A percentile compares a stretch with the other conserved stretches of the same genome.
phyloP scores from a whole-genome alignment of 805 yeast genomes.

The Candida incommunis region DNA sequence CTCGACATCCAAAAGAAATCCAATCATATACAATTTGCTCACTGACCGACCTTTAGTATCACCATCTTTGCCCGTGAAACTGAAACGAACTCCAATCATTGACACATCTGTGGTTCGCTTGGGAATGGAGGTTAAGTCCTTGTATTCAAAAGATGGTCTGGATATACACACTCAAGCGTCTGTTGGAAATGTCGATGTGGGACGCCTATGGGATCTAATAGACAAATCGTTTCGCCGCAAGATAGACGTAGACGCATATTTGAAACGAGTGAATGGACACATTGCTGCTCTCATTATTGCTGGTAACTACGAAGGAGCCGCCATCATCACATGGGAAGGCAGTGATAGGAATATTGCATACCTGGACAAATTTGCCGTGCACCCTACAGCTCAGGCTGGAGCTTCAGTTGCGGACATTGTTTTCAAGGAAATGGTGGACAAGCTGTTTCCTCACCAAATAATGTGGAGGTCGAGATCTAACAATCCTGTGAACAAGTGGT shows the following conservation, averaged over 20 bases:
- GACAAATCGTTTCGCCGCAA: slow-evolving; percentile 66
- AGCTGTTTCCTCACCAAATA: slow-evolving; percentile 54
- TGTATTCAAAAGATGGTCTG: slow-evolving; percentile 24
- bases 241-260: slow-evolving; percentile 53
- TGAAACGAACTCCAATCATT: slow-evolving; percentile 41
- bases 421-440: slow-evolving; percentile 60
- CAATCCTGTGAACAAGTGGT: slow-evolving; percentile 96
- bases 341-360: slow-evolving; percentile 45
- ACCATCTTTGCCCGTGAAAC: slow-evolving; percentile 69
- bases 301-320: slow-evolving; percentile 93
- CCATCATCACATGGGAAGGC: slow-evolving; percentile 75
- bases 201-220: slow-evolving; percentile 44
- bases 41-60: slow-evolving; percentile 88
- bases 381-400: slow-evolving; percentile 71
- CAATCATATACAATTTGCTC: slow-evolving; percentile 74
- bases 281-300: slow-evolving; percentile 72
- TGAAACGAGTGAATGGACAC: slow-evolving; percentile 45
- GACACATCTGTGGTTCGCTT: slow-evolving; percentile 68
- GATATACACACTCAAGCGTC: slow-evolving; percentile 27
- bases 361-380: slow-evolving; percentile 87
- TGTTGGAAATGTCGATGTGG: slow-evolving; percentile 35
- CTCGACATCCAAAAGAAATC: slow-evolving; percentile 41
- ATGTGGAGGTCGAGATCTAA: slow-evolving; percentile 80
- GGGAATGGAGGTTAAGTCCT: slow-evolving; percentile 48
- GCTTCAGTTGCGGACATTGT: slow-evolving; percentile 89